Percentiles rank a stretch among this genome's conserved stretches.
Conservation (phyloP, 495 filamentous ascomycete species). For the Penicillium dipodomyicola region DNA sequence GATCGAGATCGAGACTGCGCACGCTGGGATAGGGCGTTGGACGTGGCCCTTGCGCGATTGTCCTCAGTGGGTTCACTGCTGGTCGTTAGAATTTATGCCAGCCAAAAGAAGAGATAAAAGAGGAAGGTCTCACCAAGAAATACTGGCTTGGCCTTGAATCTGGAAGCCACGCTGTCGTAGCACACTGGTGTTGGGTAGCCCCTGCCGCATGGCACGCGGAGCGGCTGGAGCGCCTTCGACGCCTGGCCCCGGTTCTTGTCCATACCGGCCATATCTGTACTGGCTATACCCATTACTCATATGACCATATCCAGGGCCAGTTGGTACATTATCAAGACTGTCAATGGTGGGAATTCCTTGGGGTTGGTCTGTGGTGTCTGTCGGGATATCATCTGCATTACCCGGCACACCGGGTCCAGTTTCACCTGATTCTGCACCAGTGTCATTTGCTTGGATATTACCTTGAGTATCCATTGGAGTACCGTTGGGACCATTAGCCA, state of each 20-base stretch:
- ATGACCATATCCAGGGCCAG: constrained; percentile 13
- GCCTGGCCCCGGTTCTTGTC: constrained; percentile 53
- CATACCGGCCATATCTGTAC: constrained; percentile 38
- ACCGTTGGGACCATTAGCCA: not conserved
- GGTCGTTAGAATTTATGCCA: not conserved
- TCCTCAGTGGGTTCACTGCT: constrained; percentile 1
- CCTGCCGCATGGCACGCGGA: constrained; percentile 89
- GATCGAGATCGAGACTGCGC: constrained; percentile 42
- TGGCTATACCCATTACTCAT: constrained; percentile 22
- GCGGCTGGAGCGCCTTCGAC: constrained; percentile 83
- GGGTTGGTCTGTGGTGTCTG: constrained; percentile 32
- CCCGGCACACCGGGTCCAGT: constrained; percentile 14
- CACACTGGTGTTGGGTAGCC: constrained; percentile 72
- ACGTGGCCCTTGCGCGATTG: constrained; percentile 8
- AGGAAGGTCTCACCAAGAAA: constrained; percentile 40
- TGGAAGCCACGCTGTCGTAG: constrained; percentile 43
- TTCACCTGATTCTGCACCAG: constrained; percentile 14
- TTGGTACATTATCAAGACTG: constrained; percentile 35
- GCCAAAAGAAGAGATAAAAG: not conserved
- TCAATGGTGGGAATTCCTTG: constrained; percentile 50
- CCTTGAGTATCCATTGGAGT: constrained; percentile 4
- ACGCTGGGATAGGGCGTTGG: constrained; percentile 36
- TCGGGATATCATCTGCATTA: constrained; percentile 15
- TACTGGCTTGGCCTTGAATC: constrained; percentile 23
- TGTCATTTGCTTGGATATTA: constrained; percentile 8